Evolutionary conservation across 768 basidiomycete genomes (phyloP), one percentile per base, ranked within the genome.

Genomic region (Phlebiopsis flavidoalba): DNA sequence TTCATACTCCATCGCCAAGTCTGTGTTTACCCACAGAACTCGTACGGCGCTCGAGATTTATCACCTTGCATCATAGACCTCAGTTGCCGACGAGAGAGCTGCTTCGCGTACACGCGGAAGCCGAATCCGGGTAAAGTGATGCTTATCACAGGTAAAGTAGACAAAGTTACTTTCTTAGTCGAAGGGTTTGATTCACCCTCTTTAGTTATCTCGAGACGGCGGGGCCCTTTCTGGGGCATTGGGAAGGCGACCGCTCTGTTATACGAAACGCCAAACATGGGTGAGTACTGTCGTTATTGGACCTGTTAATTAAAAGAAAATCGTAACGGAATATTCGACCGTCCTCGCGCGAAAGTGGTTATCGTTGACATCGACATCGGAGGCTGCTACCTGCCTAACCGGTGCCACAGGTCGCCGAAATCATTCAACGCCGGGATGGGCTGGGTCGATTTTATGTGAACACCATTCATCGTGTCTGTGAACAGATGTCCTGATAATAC

Each of bases 201-300:
- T 31, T 31, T n/a, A n/a, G 37, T 12, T 14, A 49, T 54, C 12
- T 19, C 14, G 36, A 69, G 69, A n/a, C n/a, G n/a, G 69, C 1
- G 70, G 63, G 0, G 70, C 60, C n/a, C n/a, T n/a, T 17, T 63
- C 45, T 26, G 70, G n/a, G n/a, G 70, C n/a, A 71, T 71, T 12
- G 70, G 70, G 1, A 64, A 57, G 46, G 68, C 71, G 37, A 53
- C 66, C 4, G 68, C 70, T 5, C 22, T 67, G 36, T 15, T 60
- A 14, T 71, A 69, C 40, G n/a, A n/a, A n/a, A n/a, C n/a, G 65
- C 65, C 3, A 60, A 64, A 24, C 33, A 67, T 52, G 67, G 67
- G 70, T 65, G 35, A 53, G 66, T 43, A 35, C 40, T 21, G 19
- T 49, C 2, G 6, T n/a, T 31, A 31, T 19, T 43, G 40, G n/a